Base-by-base conservation (phyloP, 2,329 filamentous ascomycete genomes). In the Thielaviopsis punctulata region DNA sequence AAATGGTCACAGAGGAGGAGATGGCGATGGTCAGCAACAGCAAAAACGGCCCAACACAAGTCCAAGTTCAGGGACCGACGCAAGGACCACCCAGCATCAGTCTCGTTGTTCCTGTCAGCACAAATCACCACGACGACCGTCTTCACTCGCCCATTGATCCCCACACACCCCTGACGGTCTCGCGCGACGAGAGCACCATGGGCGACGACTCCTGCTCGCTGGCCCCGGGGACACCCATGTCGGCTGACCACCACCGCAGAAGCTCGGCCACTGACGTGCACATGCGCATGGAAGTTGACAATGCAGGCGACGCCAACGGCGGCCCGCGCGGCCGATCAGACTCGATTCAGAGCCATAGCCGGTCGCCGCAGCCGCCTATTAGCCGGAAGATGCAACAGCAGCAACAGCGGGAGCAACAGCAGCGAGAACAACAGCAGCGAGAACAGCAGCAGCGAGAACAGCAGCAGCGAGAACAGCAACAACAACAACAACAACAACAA, bases 1-100 rank as follows among this genome's bases (percentile, higher is more conserved):
- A 81, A 58, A 79, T 84, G 45, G 77, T 92, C n/a, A 80, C 78
- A 15, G 79, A 86, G 27, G 81, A 83, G 2, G 88, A 94, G 55
- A 60, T 69, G 24, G 60, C 60, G 2, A 41, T 48, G 18, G 53
- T 55, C 18, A 52, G 21, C 30, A 55, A 49, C 22, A 49, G 51
- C 15, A 50, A 54, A 18, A 45, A 27, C 24, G 36, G 47, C 12
- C 21, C 43, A n/a, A 25, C 46, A 12, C 25, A 36, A 15, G 30
- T 36, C 13, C 30, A 36, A 36, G 30, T 36, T 36, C 30, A 36
- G 12, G 30, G 30, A 6, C 30, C 30, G 13, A 39, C 44, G 46
- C 36, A 23, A 10, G 21, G 43, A 6, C 45, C 49, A 6, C 45
- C 53, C 7, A 46, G 21, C 15, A 55, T 55, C 10, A 55, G 45